phyloP scores from a whole-genome alignment of 2,329 filamentous ascomycete species.

The Acrocalymma vagum region DNA sequence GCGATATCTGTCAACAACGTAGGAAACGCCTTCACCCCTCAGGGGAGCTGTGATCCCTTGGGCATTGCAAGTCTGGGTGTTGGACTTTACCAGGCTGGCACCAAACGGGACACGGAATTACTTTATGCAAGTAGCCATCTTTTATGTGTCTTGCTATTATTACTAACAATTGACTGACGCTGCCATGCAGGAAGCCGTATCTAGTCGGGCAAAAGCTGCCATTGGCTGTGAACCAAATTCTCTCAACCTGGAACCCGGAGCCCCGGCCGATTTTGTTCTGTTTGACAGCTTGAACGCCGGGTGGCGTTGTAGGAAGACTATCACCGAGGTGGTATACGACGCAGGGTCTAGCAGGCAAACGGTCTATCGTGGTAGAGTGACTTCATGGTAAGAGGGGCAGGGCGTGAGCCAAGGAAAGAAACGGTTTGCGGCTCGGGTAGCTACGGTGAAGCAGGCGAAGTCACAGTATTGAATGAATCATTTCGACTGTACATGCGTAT shows the following conservation, averaged over 20 bases:
- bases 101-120: slow-evolving; percentile 64
- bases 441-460: too few relatives aligned
- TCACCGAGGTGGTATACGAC: slow-evolving; percentile 57
- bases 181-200: slow-evolving; percentile 57
- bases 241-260: slow-evolving; percentile 42
- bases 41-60: slow-evolving; percentile 72
- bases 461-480: too few relatives aligned
- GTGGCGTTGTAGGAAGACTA: slow-evolving; percentile 52
- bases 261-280: slow-evolving; percentile 54
- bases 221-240: slow-evolving; percentile 50
- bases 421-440: too few relatives aligned
- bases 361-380: slow-evolving; percentile 34
- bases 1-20: slow-evolving; percentile 76
- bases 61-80: slow-evolving; percentile 69
- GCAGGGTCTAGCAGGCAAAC: slow-evolving; percentile 42
- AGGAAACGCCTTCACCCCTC: slow-evolving; percentile 77
- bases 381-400: too few relatives aligned
- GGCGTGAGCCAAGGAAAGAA: slow-evolving; percentile 2
- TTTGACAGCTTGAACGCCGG: slow-evolving; percentile 46
- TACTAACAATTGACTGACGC: slow-evolving; percentile 19
- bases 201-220: slow-evolving; percentile 50
- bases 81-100: slow-evolving; percentile 73
- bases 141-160: slow-evolving; percentile 3
- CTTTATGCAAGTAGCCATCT: slow-evolving; percentile 60
- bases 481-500: too few relatives aligned